Percentiles rank a stretch among this genome's conserved stretches.
These are phyloP conservation scores for Trifolium subterraneum DNA, from an alignment of 306 rosid genomes.

Conservation along the genomic window DNA sequence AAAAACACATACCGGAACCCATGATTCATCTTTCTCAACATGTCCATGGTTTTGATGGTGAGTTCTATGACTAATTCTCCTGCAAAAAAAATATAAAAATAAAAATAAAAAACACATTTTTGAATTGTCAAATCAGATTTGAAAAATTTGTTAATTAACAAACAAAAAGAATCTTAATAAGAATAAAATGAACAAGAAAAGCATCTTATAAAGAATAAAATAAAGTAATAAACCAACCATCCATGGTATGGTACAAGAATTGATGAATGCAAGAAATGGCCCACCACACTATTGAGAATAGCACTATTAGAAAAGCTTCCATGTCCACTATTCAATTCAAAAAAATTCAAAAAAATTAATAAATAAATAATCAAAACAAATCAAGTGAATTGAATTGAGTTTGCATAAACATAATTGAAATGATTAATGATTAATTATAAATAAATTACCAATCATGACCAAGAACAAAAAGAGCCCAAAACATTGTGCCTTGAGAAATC, in stretches of 20 bases:
- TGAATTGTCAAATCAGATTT: constrained; percentile 16
- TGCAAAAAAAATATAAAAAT: constrained; percentile 32
- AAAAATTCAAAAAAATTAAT: neutral
- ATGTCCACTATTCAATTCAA: constrained; percentile 72
- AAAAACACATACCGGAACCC: constrained; percentile 85
- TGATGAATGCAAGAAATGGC: constrained; percentile 87
- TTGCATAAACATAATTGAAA: neutral
- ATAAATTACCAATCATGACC: constrained; percentile 84
- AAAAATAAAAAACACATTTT: neutral
- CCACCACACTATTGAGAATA: constrained; percentile 62
- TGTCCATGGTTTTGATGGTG: constrained; percentile 99
- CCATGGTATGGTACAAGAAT: constrained; percentile 96
- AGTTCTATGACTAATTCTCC: constrained; percentile 97
- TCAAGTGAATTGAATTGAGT: neutral
- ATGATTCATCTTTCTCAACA: constrained; percentile 92
- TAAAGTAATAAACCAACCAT: constrained; percentile 73
- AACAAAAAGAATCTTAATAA: neutral
- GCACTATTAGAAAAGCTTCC: constrained; percentile 90
- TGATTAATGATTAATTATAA: neutral
- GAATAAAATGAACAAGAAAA: neutral
- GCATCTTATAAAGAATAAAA: neutral
- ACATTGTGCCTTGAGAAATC: constrained; percentile 91
- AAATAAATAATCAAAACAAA: neutral
- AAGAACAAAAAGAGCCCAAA: constrained; percentile 97
- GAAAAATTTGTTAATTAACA: neutral